Evolutionary conservation across 768 basidiomycete species (phyloP), one percentile per base, ranked within the genome.

Genomic region (Trametes cubensis): DNA sequence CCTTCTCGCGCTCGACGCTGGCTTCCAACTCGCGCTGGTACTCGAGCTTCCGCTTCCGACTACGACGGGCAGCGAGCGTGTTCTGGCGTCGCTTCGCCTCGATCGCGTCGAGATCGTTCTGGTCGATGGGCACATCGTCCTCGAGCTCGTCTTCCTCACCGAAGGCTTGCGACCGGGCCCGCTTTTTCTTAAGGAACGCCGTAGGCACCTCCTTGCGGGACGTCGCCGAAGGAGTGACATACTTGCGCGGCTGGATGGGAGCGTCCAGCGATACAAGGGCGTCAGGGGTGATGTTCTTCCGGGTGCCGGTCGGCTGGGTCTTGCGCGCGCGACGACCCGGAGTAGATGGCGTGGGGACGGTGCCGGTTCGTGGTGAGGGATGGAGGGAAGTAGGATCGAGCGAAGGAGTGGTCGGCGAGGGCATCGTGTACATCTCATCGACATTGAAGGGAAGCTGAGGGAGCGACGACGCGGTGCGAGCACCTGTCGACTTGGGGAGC

Each of bases 21-120:
- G 83, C 77, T 76, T 92, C 87, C 51, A 95, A 77, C 58, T 83
- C 80, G 56, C 83, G 79, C 66, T 88, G 81, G 65, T 93, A 84
- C 70, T 84, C 81, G 42, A 86, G 73, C 79, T 92, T 94, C 60
- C 90, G 82, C 77, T 83, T 83, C 20, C 94, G 82, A 70, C 86
- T 89, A 30, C 89, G 83, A 2, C 94, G 84, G 6, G 94, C 94
- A 0, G 94, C 93, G 5, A 94, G 74, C 2, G 94, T 94, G 67
- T 96, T 96, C 75, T 88, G 86, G 10, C 87, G 81, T 30, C 94
- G 84, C 78, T 94, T 94, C 45, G 81, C 82, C 67, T 86, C 88
- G 65, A 90, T 90, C 66, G 87, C 86, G 70, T 88, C 84, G 68
- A 85, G 77, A 67, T 85, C 85, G 0, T 82, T 80, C 2, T 80